Percentiles rank a stretch among this genome's conserved stretches.
These are phyloP conservation scores for Astrothelium subdiscretum DNA, from an alignment of 495 filamentous ascomycete genomes.

Conservation along the genomic window DNA sequence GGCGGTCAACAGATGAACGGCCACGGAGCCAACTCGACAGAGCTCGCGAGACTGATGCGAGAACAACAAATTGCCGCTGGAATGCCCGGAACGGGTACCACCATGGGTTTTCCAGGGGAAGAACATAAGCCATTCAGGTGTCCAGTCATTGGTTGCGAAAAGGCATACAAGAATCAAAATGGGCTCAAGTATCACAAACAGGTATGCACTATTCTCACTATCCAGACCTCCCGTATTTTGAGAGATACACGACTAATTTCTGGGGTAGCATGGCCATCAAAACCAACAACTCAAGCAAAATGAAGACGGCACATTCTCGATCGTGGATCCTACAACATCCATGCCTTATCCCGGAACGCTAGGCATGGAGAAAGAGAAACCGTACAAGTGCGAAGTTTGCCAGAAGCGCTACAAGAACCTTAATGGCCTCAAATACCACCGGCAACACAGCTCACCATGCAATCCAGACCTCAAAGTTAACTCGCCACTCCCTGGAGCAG, in stretches of 20 bases:
- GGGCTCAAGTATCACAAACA: slow-evolving; percentile 80
- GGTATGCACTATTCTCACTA: slow-evolving; percentile 40
- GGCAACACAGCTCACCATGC: slow-evolving; percentile 28
- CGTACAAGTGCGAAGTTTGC: slow-evolving; percentile 90
- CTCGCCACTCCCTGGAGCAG: slow-evolving; percentile 11
- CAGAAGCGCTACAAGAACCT: slow-evolving; percentile 99
- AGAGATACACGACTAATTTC: not conserved
- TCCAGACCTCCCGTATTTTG: not conserved
- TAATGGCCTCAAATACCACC: slow-evolving; percentile 46
- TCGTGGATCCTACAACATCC: slow-evolving; percentile 92
- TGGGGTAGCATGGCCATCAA: slow-evolving; percentile 71
- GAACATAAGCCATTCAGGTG: slow-evolving; percentile 96
- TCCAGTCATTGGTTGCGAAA: slow-evolving; percentile 96
- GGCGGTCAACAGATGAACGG: slow-evolving; percentile 56
- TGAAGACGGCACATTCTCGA: slow-evolving; percentile 90
- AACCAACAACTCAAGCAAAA: slow-evolving; percentile 95
- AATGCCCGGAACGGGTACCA: slow-evolving; percentile 20
- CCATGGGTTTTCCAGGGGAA: slow-evolving; percentile 23
- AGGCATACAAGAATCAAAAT: slow-evolving; percentile 99
- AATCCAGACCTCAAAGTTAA: slow-evolving; percentile 29
- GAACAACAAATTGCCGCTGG: slow-evolving; percentile 64
- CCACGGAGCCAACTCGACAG: slow-evolving; percentile 62
- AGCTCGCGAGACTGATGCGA: slow-evolving; percentile 55
- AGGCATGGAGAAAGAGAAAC: slow-evolving; percentile 99
- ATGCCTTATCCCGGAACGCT: slow-evolving; percentile 88